A percentile compares a stretch with the other conserved stretches of the same genome.
phyloP scores from a whole-genome alignment of 2,329 filamentous ascomycete species.

The Apiospora pterosperma region DNA sequence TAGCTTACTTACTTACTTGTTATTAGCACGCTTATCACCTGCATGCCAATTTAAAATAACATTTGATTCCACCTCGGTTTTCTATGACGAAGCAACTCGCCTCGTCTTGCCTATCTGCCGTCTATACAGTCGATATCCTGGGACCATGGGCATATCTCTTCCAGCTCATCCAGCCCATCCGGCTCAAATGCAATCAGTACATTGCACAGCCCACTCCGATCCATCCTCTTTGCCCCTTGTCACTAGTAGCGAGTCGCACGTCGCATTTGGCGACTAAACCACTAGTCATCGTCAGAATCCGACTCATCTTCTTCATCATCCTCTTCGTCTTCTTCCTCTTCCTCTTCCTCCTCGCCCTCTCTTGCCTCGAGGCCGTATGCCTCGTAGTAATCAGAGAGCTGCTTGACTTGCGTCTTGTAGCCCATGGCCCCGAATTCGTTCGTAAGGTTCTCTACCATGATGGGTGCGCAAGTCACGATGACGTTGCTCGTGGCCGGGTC shows the following conservation, averaged over 20 bases:
- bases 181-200: too few species aligned
- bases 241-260: background rate
- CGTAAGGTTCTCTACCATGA: slow-evolving; percentile 79
- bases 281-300: slow-evolving; percentile 5
- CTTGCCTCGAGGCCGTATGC: slow-evolving; percentile 76
- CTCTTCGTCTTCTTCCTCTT: slow-evolving; percentile 14
- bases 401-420: slow-evolving; percentile 73
- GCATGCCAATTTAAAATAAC: too few species aligned
- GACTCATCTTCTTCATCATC: slow-evolving; percentile 7
- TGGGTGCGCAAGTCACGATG: slow-evolving; percentile 81
- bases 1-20: too few species aligned
- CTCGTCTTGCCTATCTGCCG: too few species aligned
- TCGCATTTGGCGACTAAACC: background rate
- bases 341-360: slow-evolving; percentile 48
- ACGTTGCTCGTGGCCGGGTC: slow-evolving; percentile 77
- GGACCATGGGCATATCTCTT: background rate
- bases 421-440: slow-evolving; percentile 71
- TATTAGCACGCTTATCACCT: too few species aligned
- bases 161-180: too few species aligned
- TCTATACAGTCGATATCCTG: too few species aligned
- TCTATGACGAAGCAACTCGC: too few species aligned
- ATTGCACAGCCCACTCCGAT: too few species aligned
- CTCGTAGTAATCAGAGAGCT: slow-evolving; percentile 79
- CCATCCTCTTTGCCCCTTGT: background rate
- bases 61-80: too few species aligned